phyloP scores from a whole-genome alignment of 2,329 filamentous ascomycete species.

The Dothidotthia symphoricarpi region DNA sequence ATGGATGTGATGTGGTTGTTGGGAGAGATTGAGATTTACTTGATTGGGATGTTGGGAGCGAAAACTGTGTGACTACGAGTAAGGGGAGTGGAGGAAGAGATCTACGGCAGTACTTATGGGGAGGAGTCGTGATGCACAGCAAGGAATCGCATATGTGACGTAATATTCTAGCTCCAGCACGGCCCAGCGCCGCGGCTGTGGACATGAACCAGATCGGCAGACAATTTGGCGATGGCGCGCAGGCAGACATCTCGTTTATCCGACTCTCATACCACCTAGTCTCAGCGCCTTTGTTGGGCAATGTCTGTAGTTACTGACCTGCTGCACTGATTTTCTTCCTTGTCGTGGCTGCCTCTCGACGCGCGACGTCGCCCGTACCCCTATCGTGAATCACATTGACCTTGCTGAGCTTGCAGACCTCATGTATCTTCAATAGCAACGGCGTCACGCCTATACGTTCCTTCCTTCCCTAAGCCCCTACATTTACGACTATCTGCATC shows the following conservation, averaged over 20 bases:
- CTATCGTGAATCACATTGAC: conserved; percentile 24
- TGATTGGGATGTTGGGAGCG: conserved; percentile 4
- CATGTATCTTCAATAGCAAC: conserved; percentile 33
- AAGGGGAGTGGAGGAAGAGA: conserved; percentile 5
- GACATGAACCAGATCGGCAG: conserved; percentile 22
- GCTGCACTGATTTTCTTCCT: neutral
- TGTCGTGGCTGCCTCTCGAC: conserved; percentile 4
- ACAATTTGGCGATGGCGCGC: neutral
- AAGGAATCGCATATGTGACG: conserved; percentile 28
- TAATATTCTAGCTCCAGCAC: conserved; percentile 25
- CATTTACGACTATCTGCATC: conserved; percentile 2
- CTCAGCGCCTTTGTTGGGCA: no score
- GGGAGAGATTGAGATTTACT: conserved; percentile 4
- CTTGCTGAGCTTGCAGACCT: conserved; percentile 15
- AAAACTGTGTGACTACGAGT: conserved; percentile 5
- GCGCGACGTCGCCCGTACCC: conserved; percentile 11
- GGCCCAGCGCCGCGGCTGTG: conserved; percentile 4
- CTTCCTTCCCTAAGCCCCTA: conserved; percentile 1
- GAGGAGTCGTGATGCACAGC: conserved; percentile 22
- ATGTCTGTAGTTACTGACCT: neutral
- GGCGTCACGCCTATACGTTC: conserved; percentile 19
- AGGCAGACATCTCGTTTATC: neutral
- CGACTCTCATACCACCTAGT: neutral
- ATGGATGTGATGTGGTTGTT: conserved; percentile 6
- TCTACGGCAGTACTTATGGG: conserved; percentile 23